phyloP scores from a whole-genome alignment of 2,329 filamentous ascomycete species.

The Ascochyta koolunga region DNA sequence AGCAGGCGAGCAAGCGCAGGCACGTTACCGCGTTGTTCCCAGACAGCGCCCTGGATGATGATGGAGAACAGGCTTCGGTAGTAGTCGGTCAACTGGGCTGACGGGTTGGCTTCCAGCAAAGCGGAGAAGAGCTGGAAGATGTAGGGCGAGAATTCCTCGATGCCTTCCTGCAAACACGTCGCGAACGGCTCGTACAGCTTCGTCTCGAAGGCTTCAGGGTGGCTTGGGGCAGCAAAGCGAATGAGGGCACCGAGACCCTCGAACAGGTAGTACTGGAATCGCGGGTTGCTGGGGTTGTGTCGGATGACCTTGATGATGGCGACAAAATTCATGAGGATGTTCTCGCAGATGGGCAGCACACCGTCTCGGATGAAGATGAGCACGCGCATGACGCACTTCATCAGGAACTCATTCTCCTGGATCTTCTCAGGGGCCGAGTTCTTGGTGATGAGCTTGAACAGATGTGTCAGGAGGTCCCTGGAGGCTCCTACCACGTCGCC shows the following conservation, averaged over 20 bases:
- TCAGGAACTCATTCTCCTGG: slow-evolving; percentile 97
- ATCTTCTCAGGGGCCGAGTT: slow-evolving; percentile 86
- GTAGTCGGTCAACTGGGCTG: slow-evolving; percentile 76
- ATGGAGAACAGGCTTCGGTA: slow-evolving; percentile 81
- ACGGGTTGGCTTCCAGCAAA: slow-evolving; percentile 83
- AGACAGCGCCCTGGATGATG: slow-evolving; percentile 79
- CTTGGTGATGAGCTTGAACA: slow-evolving; percentile 90
- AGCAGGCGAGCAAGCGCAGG: slow-evolving; percentile 87
- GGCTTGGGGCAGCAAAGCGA: slow-evolving; percentile 70
- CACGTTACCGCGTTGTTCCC: slow-evolving; percentile 92
- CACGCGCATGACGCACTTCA: slow-evolving; percentile 98
- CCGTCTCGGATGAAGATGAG: slow-evolving; percentile 91
- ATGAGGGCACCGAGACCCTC: slow-evolving; percentile 92
- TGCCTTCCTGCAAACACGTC: slow-evolving; percentile 77
- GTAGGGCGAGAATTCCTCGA: slow-evolving; percentile 94
- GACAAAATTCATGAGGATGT: slow-evolving; percentile 81
- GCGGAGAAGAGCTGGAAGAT: slow-evolving; percentile 95
- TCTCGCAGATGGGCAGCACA: slow-evolving; percentile 74
- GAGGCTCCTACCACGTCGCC: slow-evolving; percentile 80
- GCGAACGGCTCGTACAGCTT: slow-evolving; percentile 85
- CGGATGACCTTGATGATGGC: slow-evolving; percentile 91
- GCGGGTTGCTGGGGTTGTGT: slow-evolving; percentile 93
- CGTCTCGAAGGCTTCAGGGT: slow-evolving; percentile 76
- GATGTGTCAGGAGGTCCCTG: slow-evolving; percentile 83
- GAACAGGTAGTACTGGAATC: slow-evolving; percentile 99